Conservation (phyloP, 2,329 filamentous ascomycete genomes). For the Aspergillus uvarum region DNA sequence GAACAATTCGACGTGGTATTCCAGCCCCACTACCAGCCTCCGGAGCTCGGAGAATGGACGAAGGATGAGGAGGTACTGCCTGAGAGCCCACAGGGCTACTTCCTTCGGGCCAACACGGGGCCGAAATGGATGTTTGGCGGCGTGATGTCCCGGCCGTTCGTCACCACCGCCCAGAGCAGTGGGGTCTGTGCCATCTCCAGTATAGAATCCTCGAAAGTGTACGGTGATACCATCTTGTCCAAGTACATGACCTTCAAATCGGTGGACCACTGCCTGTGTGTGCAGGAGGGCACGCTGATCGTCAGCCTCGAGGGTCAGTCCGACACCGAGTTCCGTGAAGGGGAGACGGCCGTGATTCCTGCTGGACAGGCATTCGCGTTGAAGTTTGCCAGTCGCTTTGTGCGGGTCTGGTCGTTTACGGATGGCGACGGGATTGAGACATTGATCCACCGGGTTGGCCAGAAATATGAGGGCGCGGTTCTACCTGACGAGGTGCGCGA, state of each 20-base stretch:
- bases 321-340: constrained; percentile 43
- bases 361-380: constrained; percentile 49
- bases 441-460: constrained; percentile 43
- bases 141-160: constrained; percentile 46
- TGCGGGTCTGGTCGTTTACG: constrained; percentile 50
- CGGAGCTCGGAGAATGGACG: constrained; percentile 36
- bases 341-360: constrained; percentile 52
- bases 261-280: constrained; percentile 55
- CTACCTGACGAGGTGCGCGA: constrained; percentile 39
- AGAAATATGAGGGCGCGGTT: constrained; percentile 34
- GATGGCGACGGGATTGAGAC: constrained; percentile 53
- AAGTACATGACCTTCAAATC: constrained; percentile 45
- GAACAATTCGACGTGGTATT: constrained; percentile 59
- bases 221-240: constrained; percentile 37
- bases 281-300: constrained; percentile 49
- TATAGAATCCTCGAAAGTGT: constrained; percentile 47
- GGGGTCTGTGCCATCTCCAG: constrained; percentile 56
- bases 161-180: constrained; percentile 48
- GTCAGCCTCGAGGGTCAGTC: constrained; percentile 41
- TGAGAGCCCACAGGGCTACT: constrained; percentile 45
- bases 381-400: constrained; percentile 48
- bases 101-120: constrained; percentile 50
- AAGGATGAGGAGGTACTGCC: constrained; percentile 27
- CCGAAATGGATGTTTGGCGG: constrained; percentile 35
- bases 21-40: constrained; percentile 49